phyloP scores from a whole-genome alignment of 345 rosid genomes.

The Boechera stricta region DNA sequence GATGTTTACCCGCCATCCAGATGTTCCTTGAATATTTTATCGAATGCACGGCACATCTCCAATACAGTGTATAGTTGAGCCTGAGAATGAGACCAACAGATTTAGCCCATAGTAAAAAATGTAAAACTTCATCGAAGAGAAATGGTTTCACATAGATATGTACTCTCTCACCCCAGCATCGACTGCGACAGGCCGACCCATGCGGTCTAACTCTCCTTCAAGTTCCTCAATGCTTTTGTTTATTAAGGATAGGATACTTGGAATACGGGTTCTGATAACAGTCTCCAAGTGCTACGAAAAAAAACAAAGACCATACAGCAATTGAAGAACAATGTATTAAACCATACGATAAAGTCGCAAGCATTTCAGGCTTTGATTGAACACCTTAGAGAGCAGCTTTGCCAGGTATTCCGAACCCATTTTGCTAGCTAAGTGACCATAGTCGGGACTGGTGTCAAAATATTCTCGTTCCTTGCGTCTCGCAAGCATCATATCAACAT shows the following conservation, averaged over 20 bases:
- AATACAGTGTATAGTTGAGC: constrained; percentile 81
- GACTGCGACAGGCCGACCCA: constrained; percentile 85
- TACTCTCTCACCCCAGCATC: constrained; percentile 85
- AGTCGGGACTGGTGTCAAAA: constrained; percentile 92
- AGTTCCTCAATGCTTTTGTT: constrained; percentile 91
- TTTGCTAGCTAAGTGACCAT: constrained; percentile 85
- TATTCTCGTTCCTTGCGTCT: constrained; percentile 86
- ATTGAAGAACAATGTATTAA: not conserved
- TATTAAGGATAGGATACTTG: constrained; percentile 81
- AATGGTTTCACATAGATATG: not conserved
- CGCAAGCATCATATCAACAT: constrained; percentile 86
- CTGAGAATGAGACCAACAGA: constrained; percentile 49
- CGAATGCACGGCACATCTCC: constrained; percentile 89
- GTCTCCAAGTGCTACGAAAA: constrained; percentile 82
- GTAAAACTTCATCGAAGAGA: not conserved
- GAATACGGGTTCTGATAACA: constrained; percentile 84
- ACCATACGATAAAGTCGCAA: not conserved
- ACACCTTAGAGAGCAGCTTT: constrained; percentile 90
- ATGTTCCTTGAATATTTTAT: constrained; percentile 90
- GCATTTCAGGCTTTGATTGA: not conserved
- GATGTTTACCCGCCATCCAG: constrained; percentile 85
- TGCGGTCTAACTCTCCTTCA: constrained; percentile 83
- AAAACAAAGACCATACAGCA: constrained; percentile 17
- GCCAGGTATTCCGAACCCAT: constrained; percentile 99
- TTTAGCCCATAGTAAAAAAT: constrained; percentile 7